A percentile compares a stretch with the other conserved stretches of the same genome.
phyloP scores from a whole-genome alignment of 495 filamentous ascomycete genomes.

The Podospora bellae-mahoneyi region DNA sequence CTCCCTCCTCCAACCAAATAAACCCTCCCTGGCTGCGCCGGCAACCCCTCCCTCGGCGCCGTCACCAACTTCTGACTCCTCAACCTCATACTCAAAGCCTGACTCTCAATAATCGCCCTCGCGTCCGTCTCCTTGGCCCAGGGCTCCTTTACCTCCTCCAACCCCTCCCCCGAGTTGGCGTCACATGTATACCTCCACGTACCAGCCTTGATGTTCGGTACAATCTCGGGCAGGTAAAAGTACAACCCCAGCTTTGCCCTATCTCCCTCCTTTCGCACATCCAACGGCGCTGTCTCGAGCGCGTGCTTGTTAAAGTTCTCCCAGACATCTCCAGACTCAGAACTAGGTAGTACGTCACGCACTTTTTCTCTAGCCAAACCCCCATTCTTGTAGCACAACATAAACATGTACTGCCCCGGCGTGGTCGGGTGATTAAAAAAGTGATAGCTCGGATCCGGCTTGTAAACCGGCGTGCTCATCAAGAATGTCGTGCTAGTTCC shows the following conservation, averaged over 20 bases:
- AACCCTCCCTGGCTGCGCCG: conserved; percentile 80
- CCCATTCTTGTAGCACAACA: conserved; percentile 99
- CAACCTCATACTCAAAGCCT: conserved; percentile 84
- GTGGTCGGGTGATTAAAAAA: conserved; percentile 89
- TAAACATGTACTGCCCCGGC: conserved; percentile 87
- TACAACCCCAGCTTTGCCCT: conserved; percentile 80
- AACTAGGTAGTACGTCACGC: conserved; percentile 59
- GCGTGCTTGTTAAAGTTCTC: conserved; percentile 69
- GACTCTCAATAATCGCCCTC: conserved; percentile 87
- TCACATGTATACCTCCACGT: conserved; percentile 79
- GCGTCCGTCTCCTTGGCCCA: conserved; percentile 60
- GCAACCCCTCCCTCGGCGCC: conserved; percentile 51
- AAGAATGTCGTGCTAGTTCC: conserved; percentile 96
- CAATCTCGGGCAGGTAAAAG: conserved; percentile 93
- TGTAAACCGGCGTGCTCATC: conserved; percentile 89
- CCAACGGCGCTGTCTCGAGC: conserved; percentile 62
- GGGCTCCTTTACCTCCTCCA: conserved; percentile 44
- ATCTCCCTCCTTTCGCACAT: conserved; percentile 50
- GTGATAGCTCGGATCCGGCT: conserved; percentile 81
- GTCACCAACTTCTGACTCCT: conserved; percentile 72
- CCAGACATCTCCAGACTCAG: conserved; percentile 57
- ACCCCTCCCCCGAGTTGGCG: conserved; percentile 41
- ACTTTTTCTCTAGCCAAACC: conserved; percentile 86
- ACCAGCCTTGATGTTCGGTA: conserved; percentile 79
- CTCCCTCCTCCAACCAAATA: conserved; percentile 93